Conservation (phyloP, 352 stramenopile genomes). For the Phytophthora fragariae region DNA sequence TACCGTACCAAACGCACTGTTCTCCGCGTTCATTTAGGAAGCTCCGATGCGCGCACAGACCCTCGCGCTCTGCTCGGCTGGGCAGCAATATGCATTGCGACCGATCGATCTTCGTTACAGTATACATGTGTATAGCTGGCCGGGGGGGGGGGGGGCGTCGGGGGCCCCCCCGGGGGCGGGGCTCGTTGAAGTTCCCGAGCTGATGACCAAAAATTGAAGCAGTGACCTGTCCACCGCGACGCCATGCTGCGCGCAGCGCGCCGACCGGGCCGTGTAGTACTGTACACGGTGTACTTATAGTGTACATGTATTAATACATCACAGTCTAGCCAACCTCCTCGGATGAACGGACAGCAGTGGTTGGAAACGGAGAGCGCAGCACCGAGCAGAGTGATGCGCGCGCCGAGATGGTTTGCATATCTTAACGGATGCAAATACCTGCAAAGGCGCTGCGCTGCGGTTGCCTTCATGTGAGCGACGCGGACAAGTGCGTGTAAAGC, state of each 20-base stretch:
- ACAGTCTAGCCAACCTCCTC: background rate
- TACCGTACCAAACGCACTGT: background rate
- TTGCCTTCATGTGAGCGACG: background rate
- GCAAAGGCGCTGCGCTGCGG: conserved; percentile 12
- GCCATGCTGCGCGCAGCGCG: background rate
- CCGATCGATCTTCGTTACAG: too few species aligned
- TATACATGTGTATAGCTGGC: too few species aligned
- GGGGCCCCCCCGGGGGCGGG: too few species aligned
- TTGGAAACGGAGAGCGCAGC: background rate
- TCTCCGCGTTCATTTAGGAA: conserved; percentile 6
- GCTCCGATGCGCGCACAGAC: background rate
- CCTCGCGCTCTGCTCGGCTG: conserved; percentile 10
- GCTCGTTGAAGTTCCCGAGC: conserved; percentile 27
- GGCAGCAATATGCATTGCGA: conserved; percentile 11
- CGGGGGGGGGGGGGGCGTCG: too few species aligned
- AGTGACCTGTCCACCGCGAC: conserved; percentile 3
- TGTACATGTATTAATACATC: too few species aligned
- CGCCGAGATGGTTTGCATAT: conserved; percentile 27
- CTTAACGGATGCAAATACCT: conserved; percentile 9
- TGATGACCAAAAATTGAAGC: conserved; percentile 29
- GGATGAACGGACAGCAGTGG: conserved; percentile 5
- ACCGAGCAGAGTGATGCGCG: background rate
- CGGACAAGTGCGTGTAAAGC: conserved; percentile 1
- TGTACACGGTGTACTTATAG: too few species aligned
- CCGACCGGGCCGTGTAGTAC: background rate